A percentile compares a stretch with the other conserved stretches of the same genome.
phyloP scores from a whole-genome alignment of 108 stramenopile species.

The Cylindrotheca fusiformis region DNA sequence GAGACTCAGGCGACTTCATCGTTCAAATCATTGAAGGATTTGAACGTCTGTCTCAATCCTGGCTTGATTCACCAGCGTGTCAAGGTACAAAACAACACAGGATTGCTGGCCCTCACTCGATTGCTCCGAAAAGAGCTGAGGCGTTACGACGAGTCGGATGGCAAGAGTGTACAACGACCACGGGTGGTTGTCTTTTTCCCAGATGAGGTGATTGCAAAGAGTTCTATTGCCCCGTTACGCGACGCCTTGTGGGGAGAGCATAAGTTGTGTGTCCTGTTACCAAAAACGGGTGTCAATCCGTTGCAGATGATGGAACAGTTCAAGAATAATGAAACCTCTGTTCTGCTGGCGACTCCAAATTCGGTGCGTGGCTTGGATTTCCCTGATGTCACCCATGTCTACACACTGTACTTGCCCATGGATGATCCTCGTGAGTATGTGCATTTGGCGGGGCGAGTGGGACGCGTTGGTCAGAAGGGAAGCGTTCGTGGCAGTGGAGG shows the following conservation, averaged over 20 bases:
- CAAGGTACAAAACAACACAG: slow-evolving; percentile 41
- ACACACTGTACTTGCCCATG: slow-evolving; percentile 74
- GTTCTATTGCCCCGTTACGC: slow-evolving; percentile 51
- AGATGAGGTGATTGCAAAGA: slow-evolving; percentile 65
- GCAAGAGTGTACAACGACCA: slow-evolving; percentile 38
- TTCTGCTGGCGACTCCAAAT: slow-evolving; percentile 80
- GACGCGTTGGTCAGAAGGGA: slow-evolving; percentile 82
- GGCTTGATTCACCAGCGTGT: slow-evolving; percentile 72
- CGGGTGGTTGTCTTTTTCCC: slow-evolving; percentile 84
- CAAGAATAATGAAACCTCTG: slow-evolving; percentile 58
- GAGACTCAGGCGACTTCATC: slow-evolving; percentile 33
- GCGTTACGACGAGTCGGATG: slow-evolving; percentile 40
- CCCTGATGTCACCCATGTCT: slow-evolving; percentile 78
- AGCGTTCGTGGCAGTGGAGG: slow-evolving; percentile 63
- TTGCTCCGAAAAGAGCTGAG: slow-evolving; percentile 72
- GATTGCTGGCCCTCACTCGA: slow-evolving; percentile 56
- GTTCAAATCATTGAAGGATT: slow-evolving; percentile 59
- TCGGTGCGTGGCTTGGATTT: slow-evolving; percentile 85
- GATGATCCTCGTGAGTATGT: slow-evolving; percentile 86
- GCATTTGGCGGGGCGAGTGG: slow-evolving; percentile 83
- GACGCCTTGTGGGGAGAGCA: slow-evolving; percentile 87
- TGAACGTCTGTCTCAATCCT: slow-evolving; percentile 70
- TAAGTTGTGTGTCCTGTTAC: slow-evolving; percentile 67
- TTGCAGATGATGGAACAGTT: slow-evolving; percentile 76
- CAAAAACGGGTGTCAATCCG: slow-evolving; percentile 67